Evolutionary conservation across 108 stramenopile species (phyloP).

Genomic region (Cylindrotheca fusiformis): DNA sequence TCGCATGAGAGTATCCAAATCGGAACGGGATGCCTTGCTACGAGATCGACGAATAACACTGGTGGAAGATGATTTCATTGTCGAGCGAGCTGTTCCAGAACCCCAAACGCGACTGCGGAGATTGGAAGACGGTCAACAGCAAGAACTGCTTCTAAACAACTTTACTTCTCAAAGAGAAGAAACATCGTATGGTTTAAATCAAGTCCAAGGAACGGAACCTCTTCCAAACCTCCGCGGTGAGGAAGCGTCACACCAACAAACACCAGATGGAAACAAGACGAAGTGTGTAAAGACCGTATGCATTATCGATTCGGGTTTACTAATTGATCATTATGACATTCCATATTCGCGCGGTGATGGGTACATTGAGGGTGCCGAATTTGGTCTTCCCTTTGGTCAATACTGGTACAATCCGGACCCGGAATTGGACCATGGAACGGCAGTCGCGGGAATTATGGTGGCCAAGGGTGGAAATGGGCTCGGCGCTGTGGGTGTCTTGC

Average conservation of each 20-base stretch:
- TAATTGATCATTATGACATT: slow-evolving; percentile 40
- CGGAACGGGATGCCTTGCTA: background rate
- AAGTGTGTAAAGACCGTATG: slow-evolving; percentile 47
- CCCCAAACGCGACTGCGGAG: background rate
- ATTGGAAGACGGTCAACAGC: background rate
- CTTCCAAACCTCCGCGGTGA: background rate
- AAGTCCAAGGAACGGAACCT: slow-evolving; percentile 23
- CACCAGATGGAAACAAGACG: slow-evolving; percentile 1
- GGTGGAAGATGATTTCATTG: background rate
- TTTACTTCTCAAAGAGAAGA: background rate
- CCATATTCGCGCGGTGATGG: slow-evolving; percentile 1
- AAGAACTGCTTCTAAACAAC: background rate
- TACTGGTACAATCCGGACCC: slow-evolving; percentile 7
- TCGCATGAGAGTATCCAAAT: background rate
- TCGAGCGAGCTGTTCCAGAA: background rate
- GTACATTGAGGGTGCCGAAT: slow-evolving; percentile 4
- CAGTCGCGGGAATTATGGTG: slow-evolving; percentile 57
- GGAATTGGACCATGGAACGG: slow-evolving; percentile 23
- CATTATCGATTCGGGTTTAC: slow-evolving; percentile 57
- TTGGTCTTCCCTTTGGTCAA: slow-evolving; percentile 3
- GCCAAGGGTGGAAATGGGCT: slow-evolving; percentile 40
- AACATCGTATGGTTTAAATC: slow-evolving; percentile 12
- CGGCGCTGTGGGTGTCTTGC: slow-evolving; percentile 52
- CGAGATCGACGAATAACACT: background rate
- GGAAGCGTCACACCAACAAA: too few relatives aligned